Base-by-base conservation (phyloP, 2,329 filamentous ascomycete species). In the Fusarium secorum region DNA sequence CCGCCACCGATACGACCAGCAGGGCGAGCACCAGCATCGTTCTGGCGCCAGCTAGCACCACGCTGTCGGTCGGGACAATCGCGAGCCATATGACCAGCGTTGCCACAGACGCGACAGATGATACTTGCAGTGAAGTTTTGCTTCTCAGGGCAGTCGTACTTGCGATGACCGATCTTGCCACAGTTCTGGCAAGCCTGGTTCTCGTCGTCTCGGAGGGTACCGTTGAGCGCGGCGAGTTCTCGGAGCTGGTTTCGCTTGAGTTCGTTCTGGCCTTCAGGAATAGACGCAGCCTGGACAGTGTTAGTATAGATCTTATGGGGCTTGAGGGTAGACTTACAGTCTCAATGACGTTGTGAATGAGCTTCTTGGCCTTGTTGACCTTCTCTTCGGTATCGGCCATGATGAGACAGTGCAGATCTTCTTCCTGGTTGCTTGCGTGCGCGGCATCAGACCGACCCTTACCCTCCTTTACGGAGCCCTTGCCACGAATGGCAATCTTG, bases 321-420 rank as follows among this genome's bases (percentile, higher is more conserved):
- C 24, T n/a, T 38, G 22, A 44, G 4, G 14, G 9, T 33, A 24
- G 22, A 88, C 92, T 85, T 87, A 97, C 95, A 66, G 96, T 99
- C 83, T 99, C 96, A 79, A 99, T 98, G 78, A 99, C 93, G 75
- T 98, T 98, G 83, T 99, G 95, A 71, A 99, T 97, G 68, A 98
- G 84, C 83, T 97, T 94, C 87, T 98, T 99, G 74, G 96, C 96
- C 84, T 98, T 99, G 86, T 97, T 97, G 80, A 99, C 95, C 85
- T 99, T 99, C 71, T 99, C 96, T 85, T 99, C 97, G 39, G 95
- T 98, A 79, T 99, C 96, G 78, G 96, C 96, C 96, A 99, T 99
- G 85, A 99, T 98, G 80, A 99, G 86, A 83, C 96, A 99, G 84
- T 99, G 96, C 63, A 99, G 88, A 81, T 99, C 96, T 85, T 99